A percentile compares a stretch with the other conserved stretches of the same genome.
Conservation (phyloP, 1,284 basidiomycete genomes). For the Meira nashicola region DNA sequence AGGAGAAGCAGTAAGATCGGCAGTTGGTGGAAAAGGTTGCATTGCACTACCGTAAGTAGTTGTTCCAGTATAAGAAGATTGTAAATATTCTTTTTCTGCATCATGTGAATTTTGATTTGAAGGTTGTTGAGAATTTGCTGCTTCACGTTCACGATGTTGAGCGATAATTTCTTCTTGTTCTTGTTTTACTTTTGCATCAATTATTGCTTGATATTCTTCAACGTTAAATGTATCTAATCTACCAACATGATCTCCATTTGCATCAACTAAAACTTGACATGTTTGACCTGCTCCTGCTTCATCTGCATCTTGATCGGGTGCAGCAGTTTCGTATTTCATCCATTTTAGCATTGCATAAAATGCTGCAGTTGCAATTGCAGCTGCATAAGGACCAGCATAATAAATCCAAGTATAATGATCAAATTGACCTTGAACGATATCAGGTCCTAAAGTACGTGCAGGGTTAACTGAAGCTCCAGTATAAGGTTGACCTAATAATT, state of each 20-base stretch:
- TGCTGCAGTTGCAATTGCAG: constrained; percentile 25
- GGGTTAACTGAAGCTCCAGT: constrained; percentile 43
- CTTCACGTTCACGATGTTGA: too few relatives aligned
- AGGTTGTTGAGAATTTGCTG: too few relatives aligned
- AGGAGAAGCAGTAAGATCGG: too few relatives aligned
- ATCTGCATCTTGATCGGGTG: constrained; percentile 34
- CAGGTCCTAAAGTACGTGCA: constrained; percentile 35
- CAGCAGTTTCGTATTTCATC: constrained; percentile 34
- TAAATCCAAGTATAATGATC: constrained; percentile 36
- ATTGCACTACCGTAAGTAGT: too few relatives aligned
- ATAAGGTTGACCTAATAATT: constrained; percentile 29
- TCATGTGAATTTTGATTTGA: too few relatives aligned
- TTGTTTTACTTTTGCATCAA: constrained; percentile 4
- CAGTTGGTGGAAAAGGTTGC: too few relatives aligned
- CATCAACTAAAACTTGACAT: constrained; percentile 27
- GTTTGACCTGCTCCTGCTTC: constrained; percentile 8
- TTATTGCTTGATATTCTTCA: background rate
- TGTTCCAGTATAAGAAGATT: too few relatives aligned
- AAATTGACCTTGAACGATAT: constrained; percentile 25
- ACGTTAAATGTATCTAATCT: constrained; percentile 21
- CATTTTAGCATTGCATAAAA: constrained; percentile 32
- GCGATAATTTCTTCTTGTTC: background rate
- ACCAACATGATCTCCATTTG: constrained; percentile 28
- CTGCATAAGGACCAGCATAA: constrained; percentile 30
- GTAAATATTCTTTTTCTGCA: too few relatives aligned